These are phyloP conservation scores for Rostrohypoxylon terebratum DNA, from an alignment of 495 filamentous ascomycete species.

Conservation along the genomic window DNA sequence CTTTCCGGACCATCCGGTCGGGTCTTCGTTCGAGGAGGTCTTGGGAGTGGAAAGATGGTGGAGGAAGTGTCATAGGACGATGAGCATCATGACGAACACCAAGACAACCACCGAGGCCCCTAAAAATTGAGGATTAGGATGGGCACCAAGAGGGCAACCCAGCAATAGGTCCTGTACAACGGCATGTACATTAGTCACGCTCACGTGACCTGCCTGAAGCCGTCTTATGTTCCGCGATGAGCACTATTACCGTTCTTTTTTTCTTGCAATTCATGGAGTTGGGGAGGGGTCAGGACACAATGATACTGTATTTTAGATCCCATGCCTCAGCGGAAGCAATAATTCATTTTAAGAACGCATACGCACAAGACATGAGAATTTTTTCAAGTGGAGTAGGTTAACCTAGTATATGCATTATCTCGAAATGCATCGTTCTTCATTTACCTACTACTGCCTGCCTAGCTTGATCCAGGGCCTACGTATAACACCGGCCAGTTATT, in stretches of 20 bases:
- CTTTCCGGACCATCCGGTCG: slow-evolving; percentile 74
- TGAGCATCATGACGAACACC: not conserved
- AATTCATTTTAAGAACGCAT: not conserved
- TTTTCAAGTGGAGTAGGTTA: not conserved
- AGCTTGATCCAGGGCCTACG: no score
- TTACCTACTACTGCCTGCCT: no score
- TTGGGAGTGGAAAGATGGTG: slow-evolving; percentile 55
- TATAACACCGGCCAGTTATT: no score
- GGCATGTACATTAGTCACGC: not conserved
- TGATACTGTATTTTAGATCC: not conserved
- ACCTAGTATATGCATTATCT: no score
- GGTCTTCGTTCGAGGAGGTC: slow-evolving; percentile 62
- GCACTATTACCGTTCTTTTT: not conserved
- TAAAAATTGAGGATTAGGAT: not conserved
- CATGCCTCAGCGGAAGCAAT: slow-evolving; percentile 4
- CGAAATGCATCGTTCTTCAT: not conserved
- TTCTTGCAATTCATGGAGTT: not conserved
- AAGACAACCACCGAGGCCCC: not conserved
- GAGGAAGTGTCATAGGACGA: slow-evolving; percentile 54
- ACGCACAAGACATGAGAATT: not conserved
- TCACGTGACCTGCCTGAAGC: not conserved
- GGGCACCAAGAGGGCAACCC: not conserved
- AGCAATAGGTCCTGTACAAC: not conserved
- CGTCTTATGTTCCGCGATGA: not conserved
- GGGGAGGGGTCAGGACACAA: not conserved